Evolutionary conservation across 306 rosid species (phyloP).

Genomic region (Adenanthera pavonina): DNA sequence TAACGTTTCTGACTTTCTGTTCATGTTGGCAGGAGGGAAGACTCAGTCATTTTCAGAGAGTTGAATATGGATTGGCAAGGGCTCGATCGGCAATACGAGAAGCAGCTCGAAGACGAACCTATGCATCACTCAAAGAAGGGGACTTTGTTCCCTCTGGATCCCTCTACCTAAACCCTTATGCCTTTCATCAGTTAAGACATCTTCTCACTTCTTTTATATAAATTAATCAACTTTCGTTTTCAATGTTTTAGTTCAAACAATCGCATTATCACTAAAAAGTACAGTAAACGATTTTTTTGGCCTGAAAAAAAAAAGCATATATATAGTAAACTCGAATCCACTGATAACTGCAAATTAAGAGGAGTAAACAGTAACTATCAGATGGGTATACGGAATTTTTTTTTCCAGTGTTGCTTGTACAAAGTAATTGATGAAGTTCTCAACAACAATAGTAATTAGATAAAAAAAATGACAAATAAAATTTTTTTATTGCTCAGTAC

Average conservation of each 20-base stretch:
- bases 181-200: slow-evolving; percentile 62
- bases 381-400: not conserved
- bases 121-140: slow-evolving; percentile 34
- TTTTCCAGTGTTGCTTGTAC: not conserved
- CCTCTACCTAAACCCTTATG: slow-evolving; percentile 53
- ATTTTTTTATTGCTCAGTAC: not conserved
- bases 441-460: no score
- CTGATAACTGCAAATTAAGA: not conserved
- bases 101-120: slow-evolving; percentile 45
- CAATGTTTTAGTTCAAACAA: not conserved
- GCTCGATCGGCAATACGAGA: slow-evolving; percentile 53
- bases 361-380: not conserved
- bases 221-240: not conserved
- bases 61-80: slow-evolving; percentile 51
- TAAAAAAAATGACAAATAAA: not conserved
- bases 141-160: slow-evolving; percentile 52
- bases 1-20: not conserved
- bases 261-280: not conserved
- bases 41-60: slow-evolving; percentile 19
- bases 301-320: no score
- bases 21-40: not conserved
- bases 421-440: not conserved
- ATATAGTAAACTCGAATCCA: not conserved
- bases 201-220: not conserved
- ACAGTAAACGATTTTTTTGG: no score